phyloP scores from a whole-genome alignment of 352 stramenopile species.

The Phytophthora pini region DNA sequence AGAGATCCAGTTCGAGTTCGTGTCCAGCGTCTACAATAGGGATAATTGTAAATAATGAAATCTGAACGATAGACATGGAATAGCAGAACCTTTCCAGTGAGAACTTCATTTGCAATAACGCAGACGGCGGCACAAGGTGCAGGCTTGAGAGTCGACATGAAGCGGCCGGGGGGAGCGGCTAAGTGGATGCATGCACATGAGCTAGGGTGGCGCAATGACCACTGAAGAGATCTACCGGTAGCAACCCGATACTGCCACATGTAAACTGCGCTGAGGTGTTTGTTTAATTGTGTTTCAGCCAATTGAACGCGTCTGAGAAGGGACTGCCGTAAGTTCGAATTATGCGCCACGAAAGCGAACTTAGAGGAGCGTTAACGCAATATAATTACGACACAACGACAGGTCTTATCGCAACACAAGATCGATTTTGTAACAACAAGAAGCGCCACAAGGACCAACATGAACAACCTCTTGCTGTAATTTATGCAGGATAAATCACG shows the following conservation, averaged over 20 bases:
- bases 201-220: too few relatives aligned
- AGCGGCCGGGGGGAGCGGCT: not conserved
- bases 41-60: conserved; percentile 1
- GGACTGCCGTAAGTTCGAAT: too few relatives aligned
- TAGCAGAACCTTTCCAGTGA: conserved; percentile 74
- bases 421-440: not conserved
- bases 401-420: conserved; percentile 10
- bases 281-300: too few relatives aligned
- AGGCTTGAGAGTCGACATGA: conserved; percentile 15
- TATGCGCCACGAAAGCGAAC: too few relatives aligned
- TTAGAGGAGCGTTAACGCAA: too few relatives aligned
- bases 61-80: not conserved
- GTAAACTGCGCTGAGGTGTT: too few relatives aligned
- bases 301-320: too few relatives aligned
- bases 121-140: conserved; percentile 73
- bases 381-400: not conserved
- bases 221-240: too few relatives aligned
- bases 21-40: conserved; percentile 75
- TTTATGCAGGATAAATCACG: conserved; percentile 6
- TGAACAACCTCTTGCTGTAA: not conserved
- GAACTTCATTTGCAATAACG: conserved; percentile 87
- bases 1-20: conserved; percentile 84
- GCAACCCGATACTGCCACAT: too few relatives aligned
- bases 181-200: too few relatives aligned
- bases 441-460: conserved; percentile 5